phyloP scores from a whole-genome alignment of 805 yeast species.

The Peterozyma xylosa region DNA sequence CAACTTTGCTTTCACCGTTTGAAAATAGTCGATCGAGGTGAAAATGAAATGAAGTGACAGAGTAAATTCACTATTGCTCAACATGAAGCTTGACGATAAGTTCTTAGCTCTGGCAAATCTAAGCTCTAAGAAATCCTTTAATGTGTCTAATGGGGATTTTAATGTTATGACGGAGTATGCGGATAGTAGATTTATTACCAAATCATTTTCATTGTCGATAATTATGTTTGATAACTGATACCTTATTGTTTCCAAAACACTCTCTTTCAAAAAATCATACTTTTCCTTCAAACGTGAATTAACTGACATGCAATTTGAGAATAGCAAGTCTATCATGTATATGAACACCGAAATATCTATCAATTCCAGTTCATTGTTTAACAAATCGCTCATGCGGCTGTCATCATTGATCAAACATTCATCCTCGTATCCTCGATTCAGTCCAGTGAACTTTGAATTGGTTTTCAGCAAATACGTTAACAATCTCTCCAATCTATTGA shows the following conservation, averaged over 20 bases:
- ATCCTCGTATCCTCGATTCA: slow-evolving; percentile 3
- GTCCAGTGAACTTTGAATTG: no score
- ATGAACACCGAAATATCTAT: slow-evolving; percentile 8
- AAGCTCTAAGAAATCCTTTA: slow-evolving; percentile 16
- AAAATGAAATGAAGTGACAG: slow-evolving; percentile 19
- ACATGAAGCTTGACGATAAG: neutral
- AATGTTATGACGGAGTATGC: slow-evolving; percentile 16
- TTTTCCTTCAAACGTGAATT: slow-evolving; percentile 5
- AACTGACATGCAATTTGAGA: slow-evolving; percentile 11
- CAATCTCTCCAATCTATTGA: slow-evolving; percentile 17
- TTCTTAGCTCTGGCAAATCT: slow-evolving; percentile 12
- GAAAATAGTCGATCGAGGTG: slow-evolving; percentile 19
- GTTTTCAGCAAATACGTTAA: neutral
- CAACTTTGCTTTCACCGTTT: slow-evolving; percentile 16
- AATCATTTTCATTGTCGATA: slow-evolving; percentile 22
- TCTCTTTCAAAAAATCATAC: slow-evolving; percentile 11
- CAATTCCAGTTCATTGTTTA: neutral
- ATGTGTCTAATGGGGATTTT: slow-evolving; percentile 13
- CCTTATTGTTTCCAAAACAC: slow-evolving; percentile 14
- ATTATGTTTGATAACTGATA: slow-evolving; percentile 12
- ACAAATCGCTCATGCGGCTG: neutral
- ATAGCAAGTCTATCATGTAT: slow-evolving; percentile 16
- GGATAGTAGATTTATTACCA: slow-evolving; percentile 15
- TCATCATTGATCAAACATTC: neutral
- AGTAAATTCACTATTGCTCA: slow-evolving; percentile 13